Evolutionary conservation across 768 basidiomycete species (phyloP).

Genomic region (Neoboletus magnificus): DNA sequence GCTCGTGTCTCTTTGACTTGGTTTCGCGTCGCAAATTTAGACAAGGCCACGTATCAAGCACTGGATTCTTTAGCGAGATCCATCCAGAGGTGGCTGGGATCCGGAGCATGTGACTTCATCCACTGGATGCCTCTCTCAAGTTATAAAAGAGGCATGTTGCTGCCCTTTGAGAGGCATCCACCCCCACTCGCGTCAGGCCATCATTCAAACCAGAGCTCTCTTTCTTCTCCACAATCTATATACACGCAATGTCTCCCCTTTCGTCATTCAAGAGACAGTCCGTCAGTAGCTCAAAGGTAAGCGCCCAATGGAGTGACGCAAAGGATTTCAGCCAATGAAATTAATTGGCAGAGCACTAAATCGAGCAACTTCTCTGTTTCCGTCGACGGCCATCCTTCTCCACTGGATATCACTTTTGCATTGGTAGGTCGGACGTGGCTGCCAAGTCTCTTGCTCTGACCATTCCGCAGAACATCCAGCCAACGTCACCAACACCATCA

Average conservation of each 20-base stretch:
- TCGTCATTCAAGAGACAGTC: slow-evolving; percentile 23
- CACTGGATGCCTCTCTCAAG: neutral
- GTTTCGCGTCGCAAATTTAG: neutral
- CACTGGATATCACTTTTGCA: slow-evolving; percentile 19
- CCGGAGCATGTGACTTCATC: slow-evolving; percentile 7
- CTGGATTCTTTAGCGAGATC: slow-evolving; percentile 8
- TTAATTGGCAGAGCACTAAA: slow-evolving; percentile 15
- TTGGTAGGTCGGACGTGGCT: slow-evolving; percentile 14
- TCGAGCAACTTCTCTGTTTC: slow-evolving; percentile 14
- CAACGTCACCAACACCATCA: slow-evolving; percentile 10
- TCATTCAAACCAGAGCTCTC: neutral
- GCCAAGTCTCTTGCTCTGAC: neutral
- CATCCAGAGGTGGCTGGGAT: slow-evolving; percentile 8
- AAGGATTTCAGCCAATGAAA: neutral
- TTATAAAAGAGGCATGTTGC: slow-evolving; percentile 19
- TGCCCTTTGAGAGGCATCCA: neutral
- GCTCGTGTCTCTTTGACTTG: neutral
- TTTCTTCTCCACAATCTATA: neutral
- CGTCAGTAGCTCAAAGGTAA: slow-evolving; percentile 18
- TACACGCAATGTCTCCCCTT: slow-evolving; percentile 16
- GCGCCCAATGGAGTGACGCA: neutral
- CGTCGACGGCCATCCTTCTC: slow-evolving; percentile 17
- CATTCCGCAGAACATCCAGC: slow-evolving; percentile 4
- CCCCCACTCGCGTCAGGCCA: neutral
- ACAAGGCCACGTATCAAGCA: neutral